Conservation (phyloP, 1,284 basidiomycete genomes). For the Polyporus tsugae region DNA sequence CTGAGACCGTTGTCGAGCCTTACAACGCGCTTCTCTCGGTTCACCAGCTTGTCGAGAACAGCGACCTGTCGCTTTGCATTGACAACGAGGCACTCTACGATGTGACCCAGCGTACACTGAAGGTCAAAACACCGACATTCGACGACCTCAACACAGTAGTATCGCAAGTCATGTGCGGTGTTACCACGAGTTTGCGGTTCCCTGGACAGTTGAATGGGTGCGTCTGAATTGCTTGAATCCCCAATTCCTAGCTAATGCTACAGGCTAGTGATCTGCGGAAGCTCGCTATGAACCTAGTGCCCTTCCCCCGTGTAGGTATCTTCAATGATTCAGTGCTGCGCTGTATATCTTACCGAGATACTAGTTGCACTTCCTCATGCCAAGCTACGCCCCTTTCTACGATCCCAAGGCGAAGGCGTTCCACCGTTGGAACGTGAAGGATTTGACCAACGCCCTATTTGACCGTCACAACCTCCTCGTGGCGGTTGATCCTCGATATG, state of each 20-base stretch:
- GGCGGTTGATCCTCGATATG: constrained; percentile 84
- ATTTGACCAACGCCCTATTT: constrained; percentile 79
- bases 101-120: constrained; percentile 81
- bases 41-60: constrained; percentile 92
- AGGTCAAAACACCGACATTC: constrained; percentile 78
- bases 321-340: not conserved
- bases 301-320: constrained; percentile 83
- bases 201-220: constrained; percentile 93
- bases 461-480: constrained; percentile 84
- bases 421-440: constrained; percentile 67
- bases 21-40: constrained; percentile 93
- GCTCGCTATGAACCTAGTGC: constrained; percentile 92
- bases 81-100: constrained; percentile 97
- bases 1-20: constrained; percentile 96
- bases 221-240: constrained; percentile 29
- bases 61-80: constrained; percentile 90
- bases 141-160: constrained; percentile 83
- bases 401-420: constrained; percentile 71
- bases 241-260: not conserved
- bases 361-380: constrained; percentile 90
- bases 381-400: constrained; percentile 86
- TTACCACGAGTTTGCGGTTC: constrained; percentile 91
- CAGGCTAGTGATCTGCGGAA: constrained; percentile 87
- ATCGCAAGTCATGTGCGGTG: constrained; percentile 89
- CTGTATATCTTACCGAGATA: not conserved